These are phyloP conservation scores for Paramecium primaurelia DNA, from an alignment of 73 alveolate genomes.

Conservation along the genomic window DNA sequence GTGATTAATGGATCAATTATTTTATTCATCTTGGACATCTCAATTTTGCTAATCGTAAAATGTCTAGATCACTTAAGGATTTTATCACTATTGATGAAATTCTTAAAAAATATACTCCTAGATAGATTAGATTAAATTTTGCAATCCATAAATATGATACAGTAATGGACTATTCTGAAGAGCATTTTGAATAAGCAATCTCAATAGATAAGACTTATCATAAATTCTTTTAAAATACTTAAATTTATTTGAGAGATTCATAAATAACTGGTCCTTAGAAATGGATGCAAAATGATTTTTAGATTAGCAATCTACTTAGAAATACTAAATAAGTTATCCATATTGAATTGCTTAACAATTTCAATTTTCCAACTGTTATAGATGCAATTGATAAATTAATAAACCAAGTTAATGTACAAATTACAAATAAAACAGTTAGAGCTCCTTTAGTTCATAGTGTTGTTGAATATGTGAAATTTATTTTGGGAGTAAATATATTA, in stretches of 20 bases:
- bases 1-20: slow-evolving; percentile 98
- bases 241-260: slow-evolving; percentile 76
- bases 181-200: slow-evolving; percentile 82
- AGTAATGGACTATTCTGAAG: slow-evolving; percentile 88
- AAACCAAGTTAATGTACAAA: slow-evolving; percentile 77
- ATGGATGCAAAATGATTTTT: slow-evolving; percentile 75
- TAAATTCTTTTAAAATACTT: slow-evolving; percentile 84
- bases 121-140: slow-evolving; percentile 90
- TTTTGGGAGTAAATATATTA: slow-evolving; percentile 81
- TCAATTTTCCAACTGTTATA: slow-evolving; percentile 91
- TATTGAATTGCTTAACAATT: slow-evolving; percentile 85
- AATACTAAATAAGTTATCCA: slow-evolving; percentile 72
- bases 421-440: slow-evolving; percentile 69
- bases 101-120: slow-evolving; percentile 74
- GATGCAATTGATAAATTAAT: slow-evolving; percentile 70
- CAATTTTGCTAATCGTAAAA: slow-evolving; percentile 95
- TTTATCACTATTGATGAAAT: slow-evolving; percentile 93
- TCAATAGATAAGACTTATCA: slow-evolving; percentile 81
- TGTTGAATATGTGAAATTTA: slow-evolving; percentile 69
- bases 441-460: slow-evolving; percentile 74
- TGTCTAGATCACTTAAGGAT: slow-evolving; percentile 97
- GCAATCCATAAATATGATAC: slow-evolving; percentile 91
- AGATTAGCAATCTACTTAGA: slow-evolving; percentile 63
- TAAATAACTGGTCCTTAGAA: slow-evolving; percentile 77
- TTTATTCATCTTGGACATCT: slow-evolving; percentile 99